Conservation (phyloP, 352 stramenopile genomes). For the Phytophthora pistaciae region DNA sequence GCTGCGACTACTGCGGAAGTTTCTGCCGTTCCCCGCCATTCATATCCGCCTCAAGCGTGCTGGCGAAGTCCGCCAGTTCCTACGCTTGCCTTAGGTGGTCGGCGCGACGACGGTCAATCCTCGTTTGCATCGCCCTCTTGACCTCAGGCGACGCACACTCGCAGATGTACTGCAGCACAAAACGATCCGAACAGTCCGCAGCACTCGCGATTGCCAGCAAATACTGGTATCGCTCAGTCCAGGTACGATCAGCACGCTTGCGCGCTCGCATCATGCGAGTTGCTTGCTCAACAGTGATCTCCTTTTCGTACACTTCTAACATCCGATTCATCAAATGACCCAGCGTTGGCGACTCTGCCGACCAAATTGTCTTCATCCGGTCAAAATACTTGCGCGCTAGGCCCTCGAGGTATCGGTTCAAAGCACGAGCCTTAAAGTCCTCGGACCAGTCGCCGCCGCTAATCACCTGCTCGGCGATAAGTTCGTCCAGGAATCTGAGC, state of each 20-base stretch:
- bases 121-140: conserved; percentile 1
- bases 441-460: neutral
- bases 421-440: neutral
- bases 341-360: neutral
- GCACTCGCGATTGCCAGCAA: neutral
- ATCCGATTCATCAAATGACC: neutral
- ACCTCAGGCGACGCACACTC: neutral
- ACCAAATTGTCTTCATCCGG: neutral
- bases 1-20: too few species aligned
- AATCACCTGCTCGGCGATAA: neutral
- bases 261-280: neutral
- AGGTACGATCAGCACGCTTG: neutral
- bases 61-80: neutral
- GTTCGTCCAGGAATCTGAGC: neutral
- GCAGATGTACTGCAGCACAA: neutral
- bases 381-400: neutral
- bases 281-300: neutral
- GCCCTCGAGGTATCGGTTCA: neutral
- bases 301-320: neutral
- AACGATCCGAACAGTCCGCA: neutral
- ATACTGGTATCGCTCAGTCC: neutral
- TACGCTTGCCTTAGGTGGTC: neutral
- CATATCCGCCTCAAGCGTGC: neutral
- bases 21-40: neutral
- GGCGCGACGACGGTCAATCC: neutral